phyloP scores from a whole-genome alignment of 305 asterid genomes.

The Fraxinus sp. region DNA sequence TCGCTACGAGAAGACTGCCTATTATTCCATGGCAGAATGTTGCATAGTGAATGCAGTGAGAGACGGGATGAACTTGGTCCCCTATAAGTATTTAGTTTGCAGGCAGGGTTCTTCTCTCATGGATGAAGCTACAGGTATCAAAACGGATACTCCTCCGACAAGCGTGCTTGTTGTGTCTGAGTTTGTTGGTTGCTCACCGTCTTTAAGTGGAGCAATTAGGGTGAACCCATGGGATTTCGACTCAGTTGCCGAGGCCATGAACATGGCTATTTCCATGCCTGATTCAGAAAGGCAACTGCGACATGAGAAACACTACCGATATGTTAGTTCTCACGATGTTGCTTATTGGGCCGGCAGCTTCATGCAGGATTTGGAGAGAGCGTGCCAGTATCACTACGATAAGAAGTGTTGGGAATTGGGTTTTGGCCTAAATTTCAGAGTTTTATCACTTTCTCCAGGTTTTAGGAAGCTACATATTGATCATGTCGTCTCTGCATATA shows the following conservation, averaged over 20 bases:
- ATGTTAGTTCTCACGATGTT: conserved; percentile 29
- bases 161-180: conserved; percentile 29
- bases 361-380: conserved; percentile 29
- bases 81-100: conserved; percentile 27
- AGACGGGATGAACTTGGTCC: conserved; percentile 32
- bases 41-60: conserved; percentile 28
- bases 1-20: conserved; percentile 30
- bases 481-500: conserved; percentile 16
- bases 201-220: conserved; percentile 29
- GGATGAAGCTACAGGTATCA: conserved; percentile 22
- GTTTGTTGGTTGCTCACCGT: conserved; percentile 29
- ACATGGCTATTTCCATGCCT: conserved; percentile 21
- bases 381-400: conserved; percentile 21
- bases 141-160: conserved; percentile 17
- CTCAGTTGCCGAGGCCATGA: conserved; percentile 25
- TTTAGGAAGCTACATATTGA: conserved; percentile 23
- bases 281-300: conserved; percentile 24
- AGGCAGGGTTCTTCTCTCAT: conserved; percentile 22
- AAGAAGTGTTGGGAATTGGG: conserved; percentile 28
- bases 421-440: conserved; percentile 28
- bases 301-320: conserved; percentile 27
- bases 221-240: conserved; percentile 31
- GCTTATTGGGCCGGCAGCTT: conserved; percentile 30
- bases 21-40: conserved; percentile 30
- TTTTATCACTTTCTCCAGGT: conserved; percentile 30